A percentile compares a stretch with the other conserved stretches of the same genome.
Evolutionary conservation across 2,329 filamentous ascomycete genomes (phyloP).

Genomic region (Lizonia empirigonia): DNA sequence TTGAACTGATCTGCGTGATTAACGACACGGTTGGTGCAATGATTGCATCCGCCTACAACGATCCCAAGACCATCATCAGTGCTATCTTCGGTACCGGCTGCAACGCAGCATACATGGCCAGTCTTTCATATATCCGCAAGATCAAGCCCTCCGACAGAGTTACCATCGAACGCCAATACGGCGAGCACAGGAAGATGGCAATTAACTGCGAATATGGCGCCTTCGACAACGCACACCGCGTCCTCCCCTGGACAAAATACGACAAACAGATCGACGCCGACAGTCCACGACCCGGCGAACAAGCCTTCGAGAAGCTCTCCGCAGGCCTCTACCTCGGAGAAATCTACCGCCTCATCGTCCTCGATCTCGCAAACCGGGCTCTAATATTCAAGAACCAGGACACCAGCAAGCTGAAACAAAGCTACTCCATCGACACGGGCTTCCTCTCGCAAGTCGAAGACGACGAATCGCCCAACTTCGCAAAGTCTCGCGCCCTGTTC

Average conservation of each 20-base stretch:
- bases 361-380: slow-evolving; percentile 67
- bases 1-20: slow-evolving; percentile 83
- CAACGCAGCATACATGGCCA: slow-evolving; percentile 93
- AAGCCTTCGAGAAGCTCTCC: slow-evolving; percentile 55
- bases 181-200: slow-evolving; percentile 62
- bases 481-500: slow-evolving; percentile 29
- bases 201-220: slow-evolving; percentile 99
- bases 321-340: slow-evolving; percentile 55
- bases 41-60: slow-evolving; percentile 88
- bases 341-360: slow-evolving; percentile 52
- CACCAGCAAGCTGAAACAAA: slow-evolving; percentile 72
- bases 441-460: slow-evolving; percentile 90
- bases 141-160: slow-evolving; percentile 49
- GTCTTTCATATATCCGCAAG: slow-evolving; percentile 81
- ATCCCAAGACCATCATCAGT: slow-evolving; percentile 81
- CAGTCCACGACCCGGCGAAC: slow-evolving; percentile 53
- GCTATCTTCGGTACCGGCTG: slow-evolving; percentile 95
- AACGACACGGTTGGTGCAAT: slow-evolving; percentile 94
- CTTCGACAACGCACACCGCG: slow-evolving; percentile 90
- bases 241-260: slow-evolving; percentile 80
- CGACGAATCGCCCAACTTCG: slow-evolving; percentile 32
- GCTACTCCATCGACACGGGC: slow-evolving; percentile 85
- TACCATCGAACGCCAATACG: slow-evolving; percentile 1
- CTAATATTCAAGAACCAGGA: slow-evolving; percentile 82
- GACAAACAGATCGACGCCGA: slow-evolving; percentile 52